Conservation (phyloP, 2,329 filamentous ascomycete genomes). For the Venturia oleaginea region DNA sequence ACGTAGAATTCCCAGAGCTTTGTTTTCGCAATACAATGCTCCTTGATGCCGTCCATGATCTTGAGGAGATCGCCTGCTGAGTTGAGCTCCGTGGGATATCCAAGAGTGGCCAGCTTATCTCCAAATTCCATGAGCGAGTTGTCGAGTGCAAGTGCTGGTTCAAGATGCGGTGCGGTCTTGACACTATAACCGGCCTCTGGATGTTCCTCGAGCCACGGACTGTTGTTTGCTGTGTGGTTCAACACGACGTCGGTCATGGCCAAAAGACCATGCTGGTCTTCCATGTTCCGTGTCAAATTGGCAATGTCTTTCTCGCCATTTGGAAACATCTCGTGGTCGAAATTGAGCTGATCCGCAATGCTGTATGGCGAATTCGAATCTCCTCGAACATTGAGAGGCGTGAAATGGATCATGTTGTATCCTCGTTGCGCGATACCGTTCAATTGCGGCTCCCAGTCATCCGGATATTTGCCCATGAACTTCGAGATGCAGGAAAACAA, state of each 20-base stretch:
- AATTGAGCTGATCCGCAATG: conserved; percentile 82
- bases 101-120: conserved; percentile 53
- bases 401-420: conserved; percentile 99
- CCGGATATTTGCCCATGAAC: conserved; percentile 90
- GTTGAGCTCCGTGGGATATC: conserved; percentile 66
- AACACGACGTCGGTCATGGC: conserved; percentile 93
- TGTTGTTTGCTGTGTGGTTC: conserved; percentile 96
- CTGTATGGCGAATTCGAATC: conserved; percentile 95
- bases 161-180: conserved; percentile 69
- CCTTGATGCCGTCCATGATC: conserved; percentile 79
- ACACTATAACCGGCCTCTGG: conserved; percentile 95
- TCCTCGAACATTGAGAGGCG: conserved; percentile 80
- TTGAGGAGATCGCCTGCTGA: conserved; percentile 62
- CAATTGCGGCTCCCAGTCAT: conserved; percentile 83
- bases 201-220: conserved; percentile 85
- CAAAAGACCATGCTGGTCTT: conserved; percentile 73
- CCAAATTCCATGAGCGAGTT: conserved; percentile 60
- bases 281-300: conserved; percentile 69
- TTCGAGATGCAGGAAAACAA: conserved; percentile 94
- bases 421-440: conserved; percentile 79
- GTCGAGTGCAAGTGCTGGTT: conserved; percentile 65
- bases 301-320: conserved; percentile 75
- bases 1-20: conserved; percentile 92
- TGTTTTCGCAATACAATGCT: conserved; percentile 65
- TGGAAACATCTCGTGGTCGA: conserved; percentile 75